Base-by-base conservation (phyloP, 2,329 filamentous ascomycete species). In the Trichoderma atroviride region DNA sequence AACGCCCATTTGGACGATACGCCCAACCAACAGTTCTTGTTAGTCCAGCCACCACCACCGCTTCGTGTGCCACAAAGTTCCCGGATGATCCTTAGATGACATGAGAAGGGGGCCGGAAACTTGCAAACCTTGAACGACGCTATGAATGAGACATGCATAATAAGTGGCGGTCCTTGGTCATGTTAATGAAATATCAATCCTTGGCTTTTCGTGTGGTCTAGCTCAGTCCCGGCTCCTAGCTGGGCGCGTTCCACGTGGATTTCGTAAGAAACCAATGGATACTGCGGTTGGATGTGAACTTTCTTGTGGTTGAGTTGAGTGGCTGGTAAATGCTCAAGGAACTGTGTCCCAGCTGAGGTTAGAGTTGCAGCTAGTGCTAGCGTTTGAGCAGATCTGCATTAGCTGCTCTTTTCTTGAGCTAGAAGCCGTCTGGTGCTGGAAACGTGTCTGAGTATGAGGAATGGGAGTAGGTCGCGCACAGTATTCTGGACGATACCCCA, bases 61-160 rank as follows among this genome's bases (percentile, higher is more conserved):
- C 43, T 35, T 33, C 31, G n/a, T 33, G 60, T 27, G 40, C 16
- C n/a, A 22, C 31, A 58, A 58, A 50, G 22, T 10, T n/a, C 40
- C 40, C 40, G 7, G 40, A n/a, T 19, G 40, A 43, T n/a, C 14
- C 33, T 29, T 29, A 37, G 5, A 53, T 63, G 47, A 53, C 61
- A 64, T 53, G 47, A 19, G 40, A 19, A 52, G 16, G 40, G 53
- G 37, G n/a, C 24, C 37, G 63, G 63, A 66, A 29, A 58, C 53
- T 58, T 58, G 53, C 24, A 22, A 56, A 47, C 50, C n/a, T 57
- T 57, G 37, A 35, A 16, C 35, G 37, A 58, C 53, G 35, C 53
- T 50, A 66, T 43, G 7, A 31, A 16, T 56, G 63, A 66, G 63
- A 66, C 63, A 58, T 58, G 63, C 63, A 58, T 66, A n/a, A 50